phyloP scores from a whole-genome alignment of 2,329 filamentous ascomycete species.

The Hypomyces rosellus region DNA sequence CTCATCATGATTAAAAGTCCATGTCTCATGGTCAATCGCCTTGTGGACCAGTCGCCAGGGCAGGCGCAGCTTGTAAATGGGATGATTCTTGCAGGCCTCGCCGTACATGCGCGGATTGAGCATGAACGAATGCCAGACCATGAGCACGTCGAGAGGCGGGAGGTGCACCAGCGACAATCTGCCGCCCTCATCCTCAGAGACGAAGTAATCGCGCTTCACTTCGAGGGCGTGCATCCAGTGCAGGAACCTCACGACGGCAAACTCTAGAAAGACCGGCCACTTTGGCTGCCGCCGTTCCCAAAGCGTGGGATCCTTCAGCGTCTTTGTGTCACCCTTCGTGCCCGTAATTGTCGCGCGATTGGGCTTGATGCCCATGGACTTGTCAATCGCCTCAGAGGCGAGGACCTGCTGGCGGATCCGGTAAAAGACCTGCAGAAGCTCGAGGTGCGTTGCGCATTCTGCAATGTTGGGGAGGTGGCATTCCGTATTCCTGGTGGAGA shows the following conservation, averaged over 20 bases:
- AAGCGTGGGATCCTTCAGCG: slow-evolving; percentile 15
- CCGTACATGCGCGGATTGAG: slow-evolving; percentile 25
- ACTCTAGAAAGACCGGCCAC: slow-evolving; percentile 22
- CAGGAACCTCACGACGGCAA: slow-evolving; percentile 22
- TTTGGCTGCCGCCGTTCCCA: slow-evolving; percentile 17
- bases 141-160: slow-evolving; percentile 26
- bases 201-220: not conserved
- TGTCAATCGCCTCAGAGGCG: slow-evolving; percentile 15
- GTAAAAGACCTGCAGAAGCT: slow-evolving; percentile 52
- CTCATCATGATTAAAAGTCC: slow-evolving; percentile 9
- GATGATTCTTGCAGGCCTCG: slow-evolving; percentile 9
- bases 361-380: slow-evolving; percentile 14
- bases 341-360: slow-evolving; percentile 13
- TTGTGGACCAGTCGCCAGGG: slow-evolving; percentile 17
- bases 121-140: slow-evolving; percentile 32
- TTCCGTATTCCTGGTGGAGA: not conserved
- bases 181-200: not conserved
- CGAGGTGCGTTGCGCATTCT: slow-evolving; percentile 50
- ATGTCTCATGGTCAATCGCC: slow-evolving; percentile 13
- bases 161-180: slow-evolving; percentile 1
- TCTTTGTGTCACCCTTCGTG: slow-evolving; percentile 14
- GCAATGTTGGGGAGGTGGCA: slow-evolving; percentile 14
- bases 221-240: slow-evolving; percentile 16
- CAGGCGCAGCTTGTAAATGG: slow-evolving; percentile 14
- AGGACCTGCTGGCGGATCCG: slow-evolving; percentile 36